Percentiles rank a stretch among this genome's conserved stretches.
Conservation (phyloP, 306 rosid species). For the Ziziphus jujuba region DNA sequence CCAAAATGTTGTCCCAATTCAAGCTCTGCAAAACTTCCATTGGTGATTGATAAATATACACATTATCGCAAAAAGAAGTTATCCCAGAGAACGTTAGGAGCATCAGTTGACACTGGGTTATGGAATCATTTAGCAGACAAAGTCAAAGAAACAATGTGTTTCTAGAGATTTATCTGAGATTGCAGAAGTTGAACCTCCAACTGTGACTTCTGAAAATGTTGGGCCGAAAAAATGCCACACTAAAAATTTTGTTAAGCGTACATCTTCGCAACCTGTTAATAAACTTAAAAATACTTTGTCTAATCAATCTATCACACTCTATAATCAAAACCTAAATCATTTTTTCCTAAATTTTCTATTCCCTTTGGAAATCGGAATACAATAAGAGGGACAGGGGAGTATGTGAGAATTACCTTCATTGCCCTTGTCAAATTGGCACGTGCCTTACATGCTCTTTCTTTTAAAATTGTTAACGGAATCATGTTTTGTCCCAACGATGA, state of each 20-base stretch:
- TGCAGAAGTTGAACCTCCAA: slow-evolving; percentile 32
- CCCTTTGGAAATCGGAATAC: too few species aligned
- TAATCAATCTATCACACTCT: too few species aligned
- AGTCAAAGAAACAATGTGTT: slow-evolving; percentile 47
- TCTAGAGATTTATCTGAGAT: slow-evolving; percentile 33
- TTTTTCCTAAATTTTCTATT: too few species aligned
- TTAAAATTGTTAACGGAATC: too few species aligned
- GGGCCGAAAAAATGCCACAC: slow-evolving; percentile 33
- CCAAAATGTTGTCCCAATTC: slow-evolving; percentile 32
- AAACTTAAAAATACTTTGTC: slow-evolving; percentile 28
- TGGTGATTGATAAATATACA: slow-evolving; percentile 46
- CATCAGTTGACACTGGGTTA: slow-evolving; percentile 36
- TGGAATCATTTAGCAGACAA: too few species aligned
- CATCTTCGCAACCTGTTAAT: slow-evolving; percentile 29
- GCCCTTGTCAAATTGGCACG: too few species aligned
- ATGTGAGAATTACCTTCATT: too few species aligned
- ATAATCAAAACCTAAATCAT: too few species aligned
- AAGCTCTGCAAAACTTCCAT: slow-evolving; percentile 38
- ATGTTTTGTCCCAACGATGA: too few species aligned
- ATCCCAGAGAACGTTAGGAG: slow-evolving; percentile 37
- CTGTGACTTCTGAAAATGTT: slow-evolving; percentile 39
- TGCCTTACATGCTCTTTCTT: too few species aligned
- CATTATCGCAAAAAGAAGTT: slow-evolving; percentile 56
- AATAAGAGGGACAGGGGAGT: too few species aligned
- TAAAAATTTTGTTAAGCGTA: slow-evolving; percentile 30